phyloP scores from a whole-genome alignment of 2,329 filamentous ascomycete genomes.

The Ophioceras dolichostomum region DNA sequence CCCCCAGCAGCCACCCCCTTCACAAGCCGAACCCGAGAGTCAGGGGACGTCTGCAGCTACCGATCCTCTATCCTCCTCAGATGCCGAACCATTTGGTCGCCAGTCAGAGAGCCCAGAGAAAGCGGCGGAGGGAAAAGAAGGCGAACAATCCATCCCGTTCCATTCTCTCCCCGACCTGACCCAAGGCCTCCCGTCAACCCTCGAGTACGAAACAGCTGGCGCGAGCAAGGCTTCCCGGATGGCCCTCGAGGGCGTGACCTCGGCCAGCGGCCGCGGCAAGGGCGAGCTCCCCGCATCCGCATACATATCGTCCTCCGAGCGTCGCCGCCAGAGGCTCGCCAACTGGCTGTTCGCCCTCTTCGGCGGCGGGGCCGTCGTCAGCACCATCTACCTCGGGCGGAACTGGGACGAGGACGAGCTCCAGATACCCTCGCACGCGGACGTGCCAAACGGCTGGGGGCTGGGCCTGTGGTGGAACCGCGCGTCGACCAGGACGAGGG shows the following conservation, averaged over 20 bases:
- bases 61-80: too few species aligned
- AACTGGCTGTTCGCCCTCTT: conserved; percentile 60
- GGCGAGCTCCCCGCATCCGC: conserved; percentile 62
- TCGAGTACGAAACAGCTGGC: conserved; percentile 59
- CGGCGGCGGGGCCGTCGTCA: conserved; percentile 40
- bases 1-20: neutral
- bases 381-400: conserved; percentile 66
- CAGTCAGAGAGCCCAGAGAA: neutral
- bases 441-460: conserved; percentile 72
- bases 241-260: conserved; percentile 21
- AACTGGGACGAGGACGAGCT: conserved; percentile 80
- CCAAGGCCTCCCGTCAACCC: conserved; percentile 86
- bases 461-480: conserved; percentile 68
- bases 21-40: neutral
- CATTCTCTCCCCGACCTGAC: conserved; percentile 79
- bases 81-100: too few species aligned
- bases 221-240: conserved; percentile 23
- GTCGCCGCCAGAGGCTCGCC: conserved; percentile 62
- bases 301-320: conserved; percentile 85
- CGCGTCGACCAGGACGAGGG: conserved; percentile 59
- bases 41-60: neutral
- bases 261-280: conserved; percentile 37
- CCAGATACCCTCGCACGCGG: conserved; percentile 40
- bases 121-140: conserved; percentile 4
- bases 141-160: conserved; percentile 34